A percentile compares a stretch with the other conserved stretches of the same genome.
These are phyloP conservation scores for Lachancea nothofagi DNA, from an alignment of 805 yeast species.

Conservation along the genomic window DNA sequence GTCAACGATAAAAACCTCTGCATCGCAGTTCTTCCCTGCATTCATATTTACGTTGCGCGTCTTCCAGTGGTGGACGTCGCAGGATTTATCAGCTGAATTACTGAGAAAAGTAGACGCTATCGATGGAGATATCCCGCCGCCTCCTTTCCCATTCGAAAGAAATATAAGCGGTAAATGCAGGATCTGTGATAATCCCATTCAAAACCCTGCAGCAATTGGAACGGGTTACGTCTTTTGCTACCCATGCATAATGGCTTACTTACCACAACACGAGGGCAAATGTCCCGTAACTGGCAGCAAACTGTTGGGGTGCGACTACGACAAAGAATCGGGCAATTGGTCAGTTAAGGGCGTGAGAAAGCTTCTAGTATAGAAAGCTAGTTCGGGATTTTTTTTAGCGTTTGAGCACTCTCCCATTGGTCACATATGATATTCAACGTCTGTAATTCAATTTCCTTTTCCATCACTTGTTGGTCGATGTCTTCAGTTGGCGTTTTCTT, in stretches of 20 bases:
- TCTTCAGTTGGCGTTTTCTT: slow-evolving; percentile 21
- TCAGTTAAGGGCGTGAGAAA: slow-evolving; percentile 70
- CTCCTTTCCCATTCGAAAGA: slow-evolving; percentile 15
- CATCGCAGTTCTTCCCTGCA: slow-evolving; percentile 52
- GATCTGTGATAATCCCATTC: slow-evolving; percentile 56
- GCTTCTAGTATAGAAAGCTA: slow-evolving; percentile 48
- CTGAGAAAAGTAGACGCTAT: slow-evolving; percentile 43
- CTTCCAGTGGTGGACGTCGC: slow-evolving; percentile 88
- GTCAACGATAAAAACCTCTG: neutral
- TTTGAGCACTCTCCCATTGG: slow-evolving; percentile 25
- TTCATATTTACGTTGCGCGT: slow-evolving; percentile 79
- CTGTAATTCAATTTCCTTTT: slow-evolving; percentile 25
- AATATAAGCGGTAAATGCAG: slow-evolving; percentile 46
- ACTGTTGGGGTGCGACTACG: slow-evolving; percentile 65
- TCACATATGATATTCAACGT: slow-evolving; percentile 22
- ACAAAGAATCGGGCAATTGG: slow-evolving; percentile 55
- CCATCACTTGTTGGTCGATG: slow-evolving; percentile 22
- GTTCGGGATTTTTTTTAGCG: neutral
- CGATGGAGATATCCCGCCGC: slow-evolving; percentile 48
- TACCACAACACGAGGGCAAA: slow-evolving; percentile 46
- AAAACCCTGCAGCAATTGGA: slow-evolving; percentile 81
- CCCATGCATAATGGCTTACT: slow-evolving; percentile 67
- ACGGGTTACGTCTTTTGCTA: slow-evolving; percentile 91
- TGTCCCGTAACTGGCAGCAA: slow-evolving; percentile 80
- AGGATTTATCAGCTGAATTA: slow-evolving; percentile 60